Base-by-base conservation (phyloP, 345 rosid species). In the Mangifera indica region DNA sequence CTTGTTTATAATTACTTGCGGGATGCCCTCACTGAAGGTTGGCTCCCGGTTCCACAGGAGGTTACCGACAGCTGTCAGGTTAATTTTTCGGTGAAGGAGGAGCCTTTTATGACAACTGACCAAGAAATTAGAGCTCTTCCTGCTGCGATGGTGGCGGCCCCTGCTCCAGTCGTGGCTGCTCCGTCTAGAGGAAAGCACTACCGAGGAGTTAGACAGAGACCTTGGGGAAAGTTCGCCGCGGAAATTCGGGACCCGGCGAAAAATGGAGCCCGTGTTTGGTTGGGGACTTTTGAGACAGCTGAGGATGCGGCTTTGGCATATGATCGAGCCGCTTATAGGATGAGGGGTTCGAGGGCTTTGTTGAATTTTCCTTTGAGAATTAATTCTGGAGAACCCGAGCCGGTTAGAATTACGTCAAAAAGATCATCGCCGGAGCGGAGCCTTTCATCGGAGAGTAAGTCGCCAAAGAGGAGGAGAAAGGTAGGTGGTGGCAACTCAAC, bases 281-380 rank as follows among this genome's bases (percentile, higher is more conserved):
- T 54, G 26, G 59, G 59, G 59, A 54, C 59, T 20, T 54, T 21
- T 54, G 0, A 9, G 20, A 21, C 59, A 4, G 5, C 59, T 3
- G 59, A 54, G 59, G 59, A 54, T n/a, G 59, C 26, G 20, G 59
- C 59, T n/a, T 20, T 54, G 59, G 59, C 59, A n/a, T 21, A 54
- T 54, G 59, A 54, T 54, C 59, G 59, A 7, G 59, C 59, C 0
- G 59, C 59, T 54, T 54, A 84, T 56, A 84, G 97, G 80, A 95
- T 95, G 96, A 87, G 99, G 13, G 99, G 99, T 65, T 92, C 99
- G 5, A 83, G 89, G 65, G 99, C 99, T 21, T 56, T 95, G 59
- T 79, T 92, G 77, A 95, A 95, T 78, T 95, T 95, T 52, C 99
- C 98, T 1, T 79, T 87, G 72, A 84, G 96, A 62, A 89, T 95